These are phyloP conservation scores for Helotiales sp. DNA, from an alignment of 2,329 filamentous ascomycete genomes.

Conservation along the genomic window DNA sequence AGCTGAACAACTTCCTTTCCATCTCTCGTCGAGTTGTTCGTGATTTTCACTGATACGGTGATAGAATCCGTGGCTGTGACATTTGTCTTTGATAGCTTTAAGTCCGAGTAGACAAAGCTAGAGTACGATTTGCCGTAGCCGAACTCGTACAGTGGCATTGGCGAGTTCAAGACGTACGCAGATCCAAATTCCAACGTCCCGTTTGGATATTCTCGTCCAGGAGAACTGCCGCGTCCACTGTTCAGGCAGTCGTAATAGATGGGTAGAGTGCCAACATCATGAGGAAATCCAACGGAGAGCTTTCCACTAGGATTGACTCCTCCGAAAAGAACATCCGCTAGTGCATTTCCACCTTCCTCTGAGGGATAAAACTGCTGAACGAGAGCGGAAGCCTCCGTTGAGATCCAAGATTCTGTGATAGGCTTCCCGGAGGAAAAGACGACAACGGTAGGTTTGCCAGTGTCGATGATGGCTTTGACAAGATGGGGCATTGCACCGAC, in stretches of 20 bases:
- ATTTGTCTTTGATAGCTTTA: constrained; percentile 48
- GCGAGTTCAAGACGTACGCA: constrained; percentile 79
- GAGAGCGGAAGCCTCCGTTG: constrained; percentile 65
- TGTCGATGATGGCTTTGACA: constrained; percentile 69
- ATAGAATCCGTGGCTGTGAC: constrained; percentile 56
- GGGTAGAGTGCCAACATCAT: constrained; percentile 68
- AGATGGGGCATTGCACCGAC: constrained; percentile 73
- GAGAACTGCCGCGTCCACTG: constrained; percentile 76
- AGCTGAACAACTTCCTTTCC: constrained; percentile 62
- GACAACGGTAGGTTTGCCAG: constrained; percentile 76
- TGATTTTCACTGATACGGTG: constrained; percentile 58
- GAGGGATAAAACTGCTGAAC: constrained; percentile 78
- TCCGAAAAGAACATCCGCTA: constrained; percentile 81
- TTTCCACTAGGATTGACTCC: constrained; percentile 71
- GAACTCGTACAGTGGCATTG: constrained; percentile 82
- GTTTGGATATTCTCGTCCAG: constrained; percentile 73
- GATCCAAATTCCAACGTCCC: constrained; percentile 83
- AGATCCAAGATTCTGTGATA: constrained; percentile 75
- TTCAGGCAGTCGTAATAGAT: constrained; percentile 77
- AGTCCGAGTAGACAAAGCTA: constrained; percentile 58
- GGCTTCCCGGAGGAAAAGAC: constrained; percentile 83
- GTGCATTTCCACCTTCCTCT: constrained; percentile 81
- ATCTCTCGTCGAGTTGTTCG: constrained; percentile 60
- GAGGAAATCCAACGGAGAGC: constrained; percentile 74
- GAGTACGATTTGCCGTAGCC: constrained; percentile 80